Conservation (phyloP, 2,329 filamentous ascomycete genomes). For the Rutstroemia sp. region DNA sequence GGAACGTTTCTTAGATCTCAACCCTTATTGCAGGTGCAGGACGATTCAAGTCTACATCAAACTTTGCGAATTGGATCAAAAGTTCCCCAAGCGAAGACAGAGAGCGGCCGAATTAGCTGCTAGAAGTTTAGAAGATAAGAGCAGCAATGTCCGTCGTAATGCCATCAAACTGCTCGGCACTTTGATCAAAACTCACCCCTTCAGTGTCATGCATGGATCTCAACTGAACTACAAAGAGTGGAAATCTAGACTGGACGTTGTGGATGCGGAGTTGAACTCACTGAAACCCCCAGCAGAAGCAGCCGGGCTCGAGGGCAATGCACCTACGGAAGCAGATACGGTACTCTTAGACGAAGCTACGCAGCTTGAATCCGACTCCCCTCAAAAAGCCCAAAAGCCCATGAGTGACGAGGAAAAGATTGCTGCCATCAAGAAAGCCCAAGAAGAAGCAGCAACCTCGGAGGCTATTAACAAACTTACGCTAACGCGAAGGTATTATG, state of each 20-base stretch:
- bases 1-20: slow-evolving; percentile 91
- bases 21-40: slow-evolving; percentile 89
- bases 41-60: slow-evolving; percentile 89
- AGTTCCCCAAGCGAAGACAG: slow-evolving; percentile 88
- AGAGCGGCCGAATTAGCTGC: slow-evolving; percentile 80
- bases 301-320: slow-evolving; percentile 63
- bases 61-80: slow-evolving; percentile 89
- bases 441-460: slow-evolving; percentile 80
- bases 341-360: slow-evolving; percentile 84
- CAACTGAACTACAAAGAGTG: slow-evolving; percentile 81
- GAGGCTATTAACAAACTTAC: slow-evolving; percentile 85
- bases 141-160: slow-evolving; percentile 91
- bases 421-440: slow-evolving; percentile 67
- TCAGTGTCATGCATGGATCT: slow-evolving; percentile 83
- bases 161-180: slow-evolving; percentile 87
- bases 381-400: slow-evolving; percentile 45
- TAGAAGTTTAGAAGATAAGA: slow-evolving; percentile 91
- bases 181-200: slow-evolving; percentile 89
- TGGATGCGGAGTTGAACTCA: slow-evolving; percentile 73
- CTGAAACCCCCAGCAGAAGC: slow-evolving; percentile 70
- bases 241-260: slow-evolving; percentile 71
- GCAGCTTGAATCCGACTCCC: slow-evolving; percentile 58
- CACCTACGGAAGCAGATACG: slow-evolving; percentile 59
- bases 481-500: slow-evolving; percentile 81
- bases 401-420: slow-evolving; percentile 76